Conservation (phyloP, 73 alveolate genomes). For the Tetrahymena thermophila region DNA sequence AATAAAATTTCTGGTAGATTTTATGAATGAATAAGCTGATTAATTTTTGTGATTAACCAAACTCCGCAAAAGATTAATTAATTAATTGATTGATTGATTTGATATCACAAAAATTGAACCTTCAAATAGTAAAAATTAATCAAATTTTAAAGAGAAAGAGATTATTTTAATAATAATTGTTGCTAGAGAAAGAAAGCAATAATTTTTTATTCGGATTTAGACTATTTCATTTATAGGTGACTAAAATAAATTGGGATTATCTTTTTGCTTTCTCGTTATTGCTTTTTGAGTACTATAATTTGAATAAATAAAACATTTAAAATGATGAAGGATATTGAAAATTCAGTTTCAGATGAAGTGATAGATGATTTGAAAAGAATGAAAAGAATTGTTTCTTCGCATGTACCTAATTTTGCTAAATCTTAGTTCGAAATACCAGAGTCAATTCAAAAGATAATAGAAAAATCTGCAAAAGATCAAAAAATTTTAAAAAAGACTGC, state of each 20-base stretch:
- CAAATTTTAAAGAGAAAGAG: not conserved
- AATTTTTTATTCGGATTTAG: not conserved
- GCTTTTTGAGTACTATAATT: not conserved
- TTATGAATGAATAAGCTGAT: not conserved
- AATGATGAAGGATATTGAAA: not conserved
- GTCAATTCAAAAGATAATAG: not conserved
- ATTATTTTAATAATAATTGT: too few relatives aligned
- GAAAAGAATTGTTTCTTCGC: not conserved
- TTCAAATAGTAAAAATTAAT: too few relatives aligned
- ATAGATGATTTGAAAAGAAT: not conserved
- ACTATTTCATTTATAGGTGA: too few relatives aligned
- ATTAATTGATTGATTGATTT: not conserved
- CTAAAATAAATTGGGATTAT: not conserved
- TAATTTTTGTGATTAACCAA: not conserved
- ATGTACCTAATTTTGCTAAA: not conserved
- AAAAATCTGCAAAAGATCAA: not conserved
- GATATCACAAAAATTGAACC: not conserved
- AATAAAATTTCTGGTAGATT: not conserved
- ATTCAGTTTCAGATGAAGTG: not conserved
- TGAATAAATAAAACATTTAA: not conserved
- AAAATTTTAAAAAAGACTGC: not conserved
- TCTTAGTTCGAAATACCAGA: not conserved
- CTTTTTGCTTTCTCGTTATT: not conserved
- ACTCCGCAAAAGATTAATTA: not conserved
- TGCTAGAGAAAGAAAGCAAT: not conserved